Base-by-base conservation (phyloP, 139 green algal species). In the Pseudopediastrum boryanum region DNA sequence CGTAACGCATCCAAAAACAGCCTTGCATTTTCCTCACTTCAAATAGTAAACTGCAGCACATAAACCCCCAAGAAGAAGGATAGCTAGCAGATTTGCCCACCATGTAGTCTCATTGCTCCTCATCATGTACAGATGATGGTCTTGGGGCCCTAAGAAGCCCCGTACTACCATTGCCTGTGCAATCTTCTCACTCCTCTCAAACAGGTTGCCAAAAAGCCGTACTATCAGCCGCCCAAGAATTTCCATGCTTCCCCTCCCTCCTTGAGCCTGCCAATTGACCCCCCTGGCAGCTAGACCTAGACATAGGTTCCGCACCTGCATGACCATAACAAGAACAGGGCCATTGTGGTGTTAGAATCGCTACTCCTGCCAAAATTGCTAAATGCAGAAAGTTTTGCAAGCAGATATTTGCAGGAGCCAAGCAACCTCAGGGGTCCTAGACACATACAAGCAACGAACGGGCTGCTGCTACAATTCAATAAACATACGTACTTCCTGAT, bases 301-400 rank as follows among this genome's bases (percentile, higher is more conserved):
- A 35, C 78, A 87, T 39, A 97, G 84, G 84, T 95, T 97, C 52
- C 88, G 71, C n/a, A n/a, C n/a, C n/a, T n/a, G n/a, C n/a, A n/a
- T n/a, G n/a, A n/a, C n/a, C n/a, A n/a, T 25, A 59, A 36, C 12
- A 3, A 59, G 8, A 38, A 61, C 3, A 8, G 3, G 58, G 54
- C 31, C 33, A 6, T 29, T 7, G 10, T 25, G 31, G 10, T 13
- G 54, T 13, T 6, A 50, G 7, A 48, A 19, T 27, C n/a, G 9
- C 66, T 43, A 16, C 2, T 2, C n/a, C 43, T 29, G 9, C 68
- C 31, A 3, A 8, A 46, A 68, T 23, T 12, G 25, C 12, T 68
- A 21, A 16, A 68, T n/a, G n/a, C n/a, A n/a, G n/a, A n/a, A n/a
- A n/a, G n/a, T n/a, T n/a, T n/a, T n/a, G n/a, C n/a, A n/a, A n/a